A percentile compares a stretch with the other conserved stretches of the same genome.
These are phyloP conservation scores for Leccinum arenicola DNA, from an alignment of 768 basidiomycete species.

Conservation along the genomic window DNA sequence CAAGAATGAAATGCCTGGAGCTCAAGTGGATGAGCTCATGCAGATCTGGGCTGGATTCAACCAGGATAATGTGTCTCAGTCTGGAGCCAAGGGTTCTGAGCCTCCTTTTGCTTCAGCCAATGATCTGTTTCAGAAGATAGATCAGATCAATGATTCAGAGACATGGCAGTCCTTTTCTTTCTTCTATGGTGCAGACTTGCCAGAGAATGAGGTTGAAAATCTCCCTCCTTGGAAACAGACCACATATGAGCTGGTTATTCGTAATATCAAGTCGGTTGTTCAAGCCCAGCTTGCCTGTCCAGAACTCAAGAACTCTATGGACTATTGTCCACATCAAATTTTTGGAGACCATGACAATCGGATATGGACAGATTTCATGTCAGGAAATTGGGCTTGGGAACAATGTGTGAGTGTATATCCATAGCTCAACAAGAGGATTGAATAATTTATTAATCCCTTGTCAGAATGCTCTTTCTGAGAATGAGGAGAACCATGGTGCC, in stretches of 20 bases:
- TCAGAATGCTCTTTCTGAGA: neutral
- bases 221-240: neutral
- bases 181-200: too few species aligned
- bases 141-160: too few species aligned
- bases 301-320: neutral
- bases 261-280: neutral
- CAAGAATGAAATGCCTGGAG: too few species aligned
- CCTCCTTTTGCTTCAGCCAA: too few species aligned
- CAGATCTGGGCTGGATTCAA: too few species aligned
- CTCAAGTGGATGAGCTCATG: too few species aligned
- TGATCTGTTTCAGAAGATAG: too few species aligned
- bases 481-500: neutral
- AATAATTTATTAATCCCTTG: neutral
- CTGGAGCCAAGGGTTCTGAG: too few species aligned
- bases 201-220: too few species aligned
- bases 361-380: neutral
- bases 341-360: neutral
- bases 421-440: too few species aligned
- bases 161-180: too few species aligned
- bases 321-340: neutral
- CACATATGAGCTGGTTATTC: neutral
- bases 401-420: neutral
- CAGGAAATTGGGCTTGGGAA: neutral
- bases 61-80: too few species aligned
- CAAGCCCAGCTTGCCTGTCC: neutral